Conservation (phyloP, 805 yeast genomes). For the Danielia reshetovae region DNA sequence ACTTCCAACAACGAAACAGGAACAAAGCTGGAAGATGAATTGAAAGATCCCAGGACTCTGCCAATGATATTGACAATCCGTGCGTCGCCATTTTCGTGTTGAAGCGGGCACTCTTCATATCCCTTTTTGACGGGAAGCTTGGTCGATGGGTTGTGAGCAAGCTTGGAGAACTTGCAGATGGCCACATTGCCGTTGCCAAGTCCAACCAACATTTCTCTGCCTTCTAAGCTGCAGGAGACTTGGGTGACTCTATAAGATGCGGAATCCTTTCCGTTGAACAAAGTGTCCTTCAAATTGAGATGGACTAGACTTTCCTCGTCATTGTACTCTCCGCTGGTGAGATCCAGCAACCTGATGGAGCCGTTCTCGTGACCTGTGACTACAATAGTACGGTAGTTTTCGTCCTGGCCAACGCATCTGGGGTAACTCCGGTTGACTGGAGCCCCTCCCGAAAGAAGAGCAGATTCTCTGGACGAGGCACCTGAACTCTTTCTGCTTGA, state of each 20-base stretch:
- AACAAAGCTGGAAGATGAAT: constrained; percentile 17
- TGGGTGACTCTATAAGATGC: constrained; percentile 45
- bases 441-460: constrained; percentile 77
- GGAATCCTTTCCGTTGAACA: constrained; percentile 25
- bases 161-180: constrained; percentile 62
- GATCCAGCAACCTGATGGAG: constrained; percentile 77
- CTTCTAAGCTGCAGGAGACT: constrained; percentile 74
- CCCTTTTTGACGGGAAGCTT: constrained; percentile 20
- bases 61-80: constrained; percentile 48
- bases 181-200: constrained; percentile 69
- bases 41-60: constrained; percentile 43
- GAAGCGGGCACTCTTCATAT: constrained; percentile 26
- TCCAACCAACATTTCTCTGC: constrained; percentile 71
- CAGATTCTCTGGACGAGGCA: constrained; percentile 23
- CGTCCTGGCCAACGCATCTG: constrained; percentile 31
- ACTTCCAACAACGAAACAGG: constrained; percentile 30
- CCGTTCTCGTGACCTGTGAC: constrained; percentile 90
- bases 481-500: constrained; percentile 25
- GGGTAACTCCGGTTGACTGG: constrained; percentile 43
- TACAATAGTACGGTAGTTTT: constrained; percentile 45
- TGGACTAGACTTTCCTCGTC: constrained; percentile 31
- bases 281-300: constrained; percentile 30
- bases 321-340: constrained; percentile 62
- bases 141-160: constrained; percentile 7
- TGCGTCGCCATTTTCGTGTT: constrained; percentile 33